phyloP scores from a whole-genome alignment of 371 early-diverging fungal genomes.

The Vairimorpha necatrix region DNA sequence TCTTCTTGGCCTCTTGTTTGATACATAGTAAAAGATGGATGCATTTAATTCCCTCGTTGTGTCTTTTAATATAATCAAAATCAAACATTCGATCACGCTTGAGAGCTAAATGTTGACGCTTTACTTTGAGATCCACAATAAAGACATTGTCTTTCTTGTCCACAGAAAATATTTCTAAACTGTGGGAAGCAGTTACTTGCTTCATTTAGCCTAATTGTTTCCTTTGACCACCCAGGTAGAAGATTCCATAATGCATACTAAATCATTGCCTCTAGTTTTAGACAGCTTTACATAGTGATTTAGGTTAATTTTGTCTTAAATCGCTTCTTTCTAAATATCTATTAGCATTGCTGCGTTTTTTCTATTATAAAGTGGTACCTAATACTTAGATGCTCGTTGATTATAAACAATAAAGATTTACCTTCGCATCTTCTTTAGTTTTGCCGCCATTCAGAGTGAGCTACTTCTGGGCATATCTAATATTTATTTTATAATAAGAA shows the following conservation, averaged over 20 bases:
- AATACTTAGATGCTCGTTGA: neutral
- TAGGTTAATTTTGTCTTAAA: neutral
- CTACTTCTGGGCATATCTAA: neutral
- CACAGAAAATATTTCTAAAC: constrained; percentile 2
- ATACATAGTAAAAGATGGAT: neutral
- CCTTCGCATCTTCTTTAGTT: neutral
- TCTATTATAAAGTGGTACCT: neutral
- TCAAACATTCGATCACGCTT: constrained; percentile 2
- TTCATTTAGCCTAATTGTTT: constrained; percentile 14
- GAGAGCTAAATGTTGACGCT: neutral
- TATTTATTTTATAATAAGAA: too few species aligned
- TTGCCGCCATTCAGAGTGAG: neutral
- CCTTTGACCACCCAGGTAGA: neutral
- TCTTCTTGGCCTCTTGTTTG: neutral
- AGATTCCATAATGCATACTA: neutral
- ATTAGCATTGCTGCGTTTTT: neutral
- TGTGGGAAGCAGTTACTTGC: neutral
- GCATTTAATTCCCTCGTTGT: constrained; percentile 6
- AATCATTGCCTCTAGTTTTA: neutral
- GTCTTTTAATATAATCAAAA: neutral
- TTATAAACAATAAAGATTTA: neutral
- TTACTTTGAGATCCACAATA: neutral
- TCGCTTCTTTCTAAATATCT: neutral
- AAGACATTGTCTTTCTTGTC: neutral
- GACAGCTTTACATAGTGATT: neutral